phyloP scores from a whole-genome alignment of 2,329 filamentous ascomycete species.

The Paecilomyces dactylethromorphus region DNA sequence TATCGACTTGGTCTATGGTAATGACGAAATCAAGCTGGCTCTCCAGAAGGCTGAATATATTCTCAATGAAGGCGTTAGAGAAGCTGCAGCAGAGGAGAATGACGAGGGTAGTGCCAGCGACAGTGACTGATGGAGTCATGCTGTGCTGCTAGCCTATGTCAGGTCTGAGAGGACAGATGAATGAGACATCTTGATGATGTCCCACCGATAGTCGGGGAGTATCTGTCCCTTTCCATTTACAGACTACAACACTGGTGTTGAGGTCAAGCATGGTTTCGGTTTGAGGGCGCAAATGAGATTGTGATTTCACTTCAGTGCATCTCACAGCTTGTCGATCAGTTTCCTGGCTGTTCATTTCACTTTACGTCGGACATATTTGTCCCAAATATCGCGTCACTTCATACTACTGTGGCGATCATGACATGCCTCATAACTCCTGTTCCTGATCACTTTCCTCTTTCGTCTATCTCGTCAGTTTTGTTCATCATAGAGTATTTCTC shows the following conservation, averaged over 20 bases:
- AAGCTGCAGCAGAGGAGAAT: slow-evolving; percentile 27
- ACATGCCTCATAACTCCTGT: not conserved
- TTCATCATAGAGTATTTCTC: not conserved
- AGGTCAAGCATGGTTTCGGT: not conserved
- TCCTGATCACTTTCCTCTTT: not conserved
- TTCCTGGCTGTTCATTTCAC: not conserved
- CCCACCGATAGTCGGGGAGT: not conserved
- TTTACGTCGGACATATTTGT: not conserved
- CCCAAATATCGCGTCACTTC: not conserved
- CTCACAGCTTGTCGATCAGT: not conserved
- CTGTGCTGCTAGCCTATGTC: not conserved
- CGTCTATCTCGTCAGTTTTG: not conserved
- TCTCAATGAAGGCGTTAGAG: slow-evolving; percentile 37
- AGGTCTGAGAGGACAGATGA: not conserved
- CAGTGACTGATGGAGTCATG: slow-evolving; percentile 23
- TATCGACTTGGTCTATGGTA: slow-evolving; percentile 35
- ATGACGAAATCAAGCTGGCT: slow-evolving; percentile 35
- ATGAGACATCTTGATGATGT: not conserved
- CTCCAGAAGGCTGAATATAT: slow-evolving; percentile 43
- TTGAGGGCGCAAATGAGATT: not conserved
- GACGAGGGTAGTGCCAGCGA: slow-evolving; percentile 34
- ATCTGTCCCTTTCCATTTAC: not conserved
- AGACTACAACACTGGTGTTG: not conserved
- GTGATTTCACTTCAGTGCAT: not conserved
- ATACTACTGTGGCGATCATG: not conserved